These are phyloP conservation scores for Metroxylon sagu DNA, from an alignment of 176 grass and related monocot genomes.

Conservation along the genomic window DNA sequence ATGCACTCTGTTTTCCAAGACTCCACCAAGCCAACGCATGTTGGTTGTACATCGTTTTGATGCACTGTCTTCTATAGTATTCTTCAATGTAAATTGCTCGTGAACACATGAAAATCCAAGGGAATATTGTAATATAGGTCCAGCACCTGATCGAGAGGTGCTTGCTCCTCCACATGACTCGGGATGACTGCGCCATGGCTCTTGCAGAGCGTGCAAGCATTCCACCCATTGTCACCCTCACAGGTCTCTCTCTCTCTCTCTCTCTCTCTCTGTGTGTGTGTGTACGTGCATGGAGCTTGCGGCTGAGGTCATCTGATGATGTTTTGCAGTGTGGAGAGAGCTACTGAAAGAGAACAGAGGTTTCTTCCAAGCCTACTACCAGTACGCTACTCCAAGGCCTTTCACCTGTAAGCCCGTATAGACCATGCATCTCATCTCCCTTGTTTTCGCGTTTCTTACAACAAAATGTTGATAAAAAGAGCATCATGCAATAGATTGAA, in stretches of 20 bases:
- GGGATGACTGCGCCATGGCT: constrained; percentile 22
- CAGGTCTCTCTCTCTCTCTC: constrained; percentile 17
- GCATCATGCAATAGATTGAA: too few species aligned
- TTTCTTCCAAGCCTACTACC: constrained; percentile 22
- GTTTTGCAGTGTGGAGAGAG: background rate
- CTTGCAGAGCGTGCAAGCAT: constrained; percentile 22
- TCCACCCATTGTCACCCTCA: constrained; percentile 14
- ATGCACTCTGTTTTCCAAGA: background rate
- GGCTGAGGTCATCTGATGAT: too few species aligned
- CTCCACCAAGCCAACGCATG: background rate
- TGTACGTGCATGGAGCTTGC: background rate
- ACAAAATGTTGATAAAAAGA: too few species aligned
- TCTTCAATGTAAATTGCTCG: too few species aligned
- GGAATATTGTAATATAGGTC: constrained; percentile 1
- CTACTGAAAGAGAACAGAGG: constrained; percentile 25
- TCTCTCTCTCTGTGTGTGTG: background rate
- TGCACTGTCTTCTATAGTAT: too few species aligned
- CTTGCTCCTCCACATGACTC: constrained; percentile 23
- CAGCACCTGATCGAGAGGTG: constrained; percentile 34
- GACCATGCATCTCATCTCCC: too few species aligned
- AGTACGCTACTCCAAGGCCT: background rate
- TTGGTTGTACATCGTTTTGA: too few species aligned
- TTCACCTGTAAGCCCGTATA: too few species aligned
- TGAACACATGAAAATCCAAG: too few species aligned
- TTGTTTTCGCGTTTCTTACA: too few species aligned